Percentiles rank a stretch among this genome's conserved stretches.
phyloP scores from a whole-genome alignment of 1,284 basidiomycete species.

The Mrakiaceae sp. region DNA sequence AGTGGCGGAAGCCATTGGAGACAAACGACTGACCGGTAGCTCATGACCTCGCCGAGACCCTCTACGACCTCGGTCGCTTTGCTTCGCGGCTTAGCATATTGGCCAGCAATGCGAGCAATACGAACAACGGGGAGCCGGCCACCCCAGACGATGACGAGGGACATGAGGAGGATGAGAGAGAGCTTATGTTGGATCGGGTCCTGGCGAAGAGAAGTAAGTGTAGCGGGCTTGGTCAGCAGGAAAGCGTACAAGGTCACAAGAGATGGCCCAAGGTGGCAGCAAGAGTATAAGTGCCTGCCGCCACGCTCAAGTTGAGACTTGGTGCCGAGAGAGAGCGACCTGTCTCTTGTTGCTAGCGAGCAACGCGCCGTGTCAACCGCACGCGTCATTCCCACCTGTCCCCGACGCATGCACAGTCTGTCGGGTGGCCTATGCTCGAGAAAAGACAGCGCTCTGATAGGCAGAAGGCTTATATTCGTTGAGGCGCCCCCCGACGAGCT shows the following conservation, averaged over 20 bases:
- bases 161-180: conserved; percentile 88
- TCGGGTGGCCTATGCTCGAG: no score
- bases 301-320: no score
- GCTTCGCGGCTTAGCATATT: conserved; percentile 92
- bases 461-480: no score
- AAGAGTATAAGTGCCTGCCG: no score
- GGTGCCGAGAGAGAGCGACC: no score
- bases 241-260: not conserved
- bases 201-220: conserved; percentile 33
- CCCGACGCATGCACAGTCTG: no score
- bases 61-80: conserved; percentile 63
- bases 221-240: not conserved
- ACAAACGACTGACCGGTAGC: conserved; percentile 54
- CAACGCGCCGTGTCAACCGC: no score
- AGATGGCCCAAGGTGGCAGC: no score
- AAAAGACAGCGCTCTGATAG: no score
- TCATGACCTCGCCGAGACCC: conserved; percentile 52
- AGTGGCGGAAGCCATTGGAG: not conserved
- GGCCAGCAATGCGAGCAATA: conserved; percentile 84
- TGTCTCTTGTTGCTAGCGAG: no score
- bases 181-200: conserved; percentile 90
- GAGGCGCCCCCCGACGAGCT: no score
- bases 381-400: no score
- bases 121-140: conserved; percentile 83
- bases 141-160: conserved; percentile 87